Evolutionary conservation across 2,329 filamentous ascomycete species (phyloP).

Genomic region (Monilinia aucupariae): DNA sequence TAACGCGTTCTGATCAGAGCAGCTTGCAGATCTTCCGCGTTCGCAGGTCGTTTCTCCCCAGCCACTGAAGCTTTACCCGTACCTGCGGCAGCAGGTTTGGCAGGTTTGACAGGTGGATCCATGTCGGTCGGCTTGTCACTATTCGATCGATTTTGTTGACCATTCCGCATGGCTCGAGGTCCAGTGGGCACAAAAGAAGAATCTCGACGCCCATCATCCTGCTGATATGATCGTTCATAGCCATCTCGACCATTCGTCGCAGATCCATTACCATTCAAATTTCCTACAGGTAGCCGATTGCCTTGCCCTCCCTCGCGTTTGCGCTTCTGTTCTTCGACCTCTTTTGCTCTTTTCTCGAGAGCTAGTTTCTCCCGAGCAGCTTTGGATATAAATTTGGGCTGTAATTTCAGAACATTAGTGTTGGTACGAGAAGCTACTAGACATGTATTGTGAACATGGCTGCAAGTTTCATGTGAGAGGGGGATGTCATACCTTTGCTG

Average conservation of each 20-base stretch:
- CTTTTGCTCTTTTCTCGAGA: slow-evolving; percentile 69
- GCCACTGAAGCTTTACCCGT: slow-evolving; percentile 33
- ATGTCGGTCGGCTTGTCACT: slow-evolving; percentile 21
- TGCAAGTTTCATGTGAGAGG: slow-evolving; percentile 19
- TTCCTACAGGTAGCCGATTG: slow-evolving; percentile 20
- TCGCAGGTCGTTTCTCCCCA: slow-evolving; percentile 36
- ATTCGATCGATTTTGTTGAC: slow-evolving; percentile 19
- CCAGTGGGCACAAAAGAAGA: slow-evolving; percentile 57
- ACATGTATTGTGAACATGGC: slow-evolving; percentile 32
- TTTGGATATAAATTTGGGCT: slow-evolving; percentile 81
- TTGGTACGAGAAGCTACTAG: slow-evolving; percentile 25
- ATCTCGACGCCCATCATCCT: slow-evolving; percentile 28
- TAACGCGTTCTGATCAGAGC: slow-evolving; percentile 74
- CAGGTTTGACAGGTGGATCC: slow-evolving; percentile 32
- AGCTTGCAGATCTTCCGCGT: slow-evolving; percentile 61
- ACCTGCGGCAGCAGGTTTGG: slow-evolving; percentile 19
- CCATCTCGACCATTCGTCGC: slow-evolving; percentile 26
- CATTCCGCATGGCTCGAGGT: slow-evolving; percentile 59
- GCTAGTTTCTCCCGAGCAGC: slow-evolving; percentile 75
- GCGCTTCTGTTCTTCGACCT: slow-evolving; percentile 58
- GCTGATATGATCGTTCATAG: slow-evolving; percentile 23
- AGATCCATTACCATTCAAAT: slow-evolving; percentile 21
- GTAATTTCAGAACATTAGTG: slow-evolving; percentile 29
- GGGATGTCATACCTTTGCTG: slow-evolving; percentile 56
- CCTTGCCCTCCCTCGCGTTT: slow-evolving; percentile 37